phyloP scores from a whole-genome alignment of 441 rosid species.

The Pelargonium citronellum region DNA sequence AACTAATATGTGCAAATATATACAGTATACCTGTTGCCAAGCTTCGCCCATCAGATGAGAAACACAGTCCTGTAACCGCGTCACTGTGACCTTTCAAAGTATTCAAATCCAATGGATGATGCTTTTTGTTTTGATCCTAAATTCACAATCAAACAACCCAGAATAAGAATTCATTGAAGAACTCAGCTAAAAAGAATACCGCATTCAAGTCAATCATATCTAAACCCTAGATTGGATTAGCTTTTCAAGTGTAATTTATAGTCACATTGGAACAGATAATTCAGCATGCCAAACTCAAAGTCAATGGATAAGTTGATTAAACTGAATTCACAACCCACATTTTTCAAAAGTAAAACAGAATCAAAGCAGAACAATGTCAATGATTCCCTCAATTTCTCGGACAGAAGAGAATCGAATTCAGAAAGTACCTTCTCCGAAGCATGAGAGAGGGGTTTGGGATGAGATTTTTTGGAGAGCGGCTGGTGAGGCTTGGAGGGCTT shows the following conservation, averaged over 20 bases:
- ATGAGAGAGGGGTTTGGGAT: conserved; percentile 56
- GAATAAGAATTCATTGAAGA: conserved; percentile 6
- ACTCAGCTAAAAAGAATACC: neutral
- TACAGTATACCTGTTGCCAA: conserved; percentile 64
- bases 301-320: neutral
- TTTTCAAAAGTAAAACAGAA: neutral
- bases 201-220: conserved; percentile 1
- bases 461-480: conserved; percentile 43
- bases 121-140: conserved; percentile 73
- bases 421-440: conserved; percentile 53
- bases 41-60: conserved; percentile 64
- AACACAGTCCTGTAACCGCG: conserved; percentile 70
- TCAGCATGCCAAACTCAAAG: neutral
- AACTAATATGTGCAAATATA: neutral
- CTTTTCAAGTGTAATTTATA: neutral
- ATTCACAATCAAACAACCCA: conserved; percentile 17
- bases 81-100: conserved; percentile 95
- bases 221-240: neutral
- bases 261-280: neutral
- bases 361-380: neutral
- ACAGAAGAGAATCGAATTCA: conserved; percentile 3
- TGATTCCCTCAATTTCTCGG: neutral
- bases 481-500: conserved; percentile 47
- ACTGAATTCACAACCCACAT: neutral
- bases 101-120: conserved; percentile 87